Percentiles rank a stretch among this genome's conserved stretches.
Conservation (phyloP, 768 basidiomycete genomes). For the Lactarius hatsudake region DNA sequence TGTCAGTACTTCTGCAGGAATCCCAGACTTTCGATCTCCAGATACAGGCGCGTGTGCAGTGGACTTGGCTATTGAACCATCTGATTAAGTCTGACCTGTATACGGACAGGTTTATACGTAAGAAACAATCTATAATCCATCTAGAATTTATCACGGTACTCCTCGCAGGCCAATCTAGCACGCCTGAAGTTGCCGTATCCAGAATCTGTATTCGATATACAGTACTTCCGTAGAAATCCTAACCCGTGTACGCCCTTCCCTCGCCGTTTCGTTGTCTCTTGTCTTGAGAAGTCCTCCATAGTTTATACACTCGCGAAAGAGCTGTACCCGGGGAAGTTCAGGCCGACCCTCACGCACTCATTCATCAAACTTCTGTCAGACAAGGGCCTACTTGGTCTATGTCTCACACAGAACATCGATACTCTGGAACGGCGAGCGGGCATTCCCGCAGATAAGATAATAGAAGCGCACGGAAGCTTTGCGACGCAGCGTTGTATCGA, state of each 20-base stretch:
- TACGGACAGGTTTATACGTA: slow-evolving; percentile 51
- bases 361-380: slow-evolving; percentile 81
- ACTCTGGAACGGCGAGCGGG: slow-evolving; percentile 86
- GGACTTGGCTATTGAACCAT: background rate
- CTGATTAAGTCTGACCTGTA: background rate
- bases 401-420: slow-evolving; percentile 92
- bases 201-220: slow-evolving; percentile 93
- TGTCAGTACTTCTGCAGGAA: slow-evolving; percentile 76
- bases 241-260: slow-evolving; percentile 57
- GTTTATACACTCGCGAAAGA: slow-evolving; percentile 93
- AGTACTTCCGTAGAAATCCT: slow-evolving; percentile 78
- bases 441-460: slow-evolving; percentile 65
- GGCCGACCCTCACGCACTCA: slow-evolving; percentile 86
- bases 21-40: slow-evolving; percentile 88
- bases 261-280: background rate
- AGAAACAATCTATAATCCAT: slow-evolving; percentile 26
- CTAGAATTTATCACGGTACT: background rate
- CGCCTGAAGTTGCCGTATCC: slow-evolving; percentile 82
- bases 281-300: slow-evolving; percentile 21
- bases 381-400: slow-evolving; percentile 65
- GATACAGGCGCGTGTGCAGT: slow-evolving; percentile 59
- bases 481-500: slow-evolving; percentile 81
- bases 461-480: slow-evolving; percentile 97
- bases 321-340: slow-evolving; percentile 85
- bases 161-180: slow-evolving; percentile 65